A percentile compares a stretch with the other conserved stretches of the same genome.
Conservation (phyloP, 2,329 filamentous ascomycete genomes). For the Escovopsis sp. region DNA sequence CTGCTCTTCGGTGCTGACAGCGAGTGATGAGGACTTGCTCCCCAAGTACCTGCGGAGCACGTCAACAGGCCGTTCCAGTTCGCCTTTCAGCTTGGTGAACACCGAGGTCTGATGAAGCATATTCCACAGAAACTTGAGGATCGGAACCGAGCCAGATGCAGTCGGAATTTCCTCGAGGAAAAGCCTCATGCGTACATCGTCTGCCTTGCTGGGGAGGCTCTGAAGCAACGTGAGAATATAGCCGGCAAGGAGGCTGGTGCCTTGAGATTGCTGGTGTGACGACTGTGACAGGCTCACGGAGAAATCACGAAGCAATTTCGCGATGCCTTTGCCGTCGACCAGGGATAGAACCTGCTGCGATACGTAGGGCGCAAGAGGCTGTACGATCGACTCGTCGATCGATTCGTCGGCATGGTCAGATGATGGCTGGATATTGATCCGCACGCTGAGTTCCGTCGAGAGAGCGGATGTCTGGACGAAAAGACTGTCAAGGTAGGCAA, state of each 20-base stretch:
- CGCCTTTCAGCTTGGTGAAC: conserved; percentile 17
- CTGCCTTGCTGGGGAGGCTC: conserved; percentile 66
- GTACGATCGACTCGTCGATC: conserved; percentile 9
- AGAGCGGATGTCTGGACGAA: conserved; percentile 39
- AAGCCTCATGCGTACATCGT: conserved; percentile 89
- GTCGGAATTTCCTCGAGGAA: conserved; percentile 42
- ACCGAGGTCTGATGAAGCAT: conserved; percentile 32
- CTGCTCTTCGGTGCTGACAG: conserved; percentile 17
- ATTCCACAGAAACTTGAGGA: conserved; percentile 64
- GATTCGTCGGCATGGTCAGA: conserved; percentile 5
- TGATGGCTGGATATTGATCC: conserved; percentile 17
- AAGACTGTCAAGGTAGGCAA: conserved; percentile 34
- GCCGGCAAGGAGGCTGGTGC: conserved; percentile 57
- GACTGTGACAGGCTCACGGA: conserved; percentile 17
- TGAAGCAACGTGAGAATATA: conserved; percentile 76
- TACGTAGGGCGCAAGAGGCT: conserved; percentile 39
- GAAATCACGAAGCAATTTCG: conserved; percentile 24
- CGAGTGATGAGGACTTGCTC: conserved; percentile 13
- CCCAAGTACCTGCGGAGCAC: conserved; percentile 19
- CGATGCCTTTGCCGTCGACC: conserved; percentile 62
- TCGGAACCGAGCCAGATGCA: conserved; percentile 40
- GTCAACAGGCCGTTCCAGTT: conserved; percentile 15
- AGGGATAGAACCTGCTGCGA: conserved; percentile 52
- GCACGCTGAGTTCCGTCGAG: conserved; percentile 34
- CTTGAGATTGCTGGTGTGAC: conserved; percentile 16